These are phyloP conservation scores for Candida michaelii DNA, from an alignment of 805 yeast genomes.

Conservation along the genomic window DNA sequence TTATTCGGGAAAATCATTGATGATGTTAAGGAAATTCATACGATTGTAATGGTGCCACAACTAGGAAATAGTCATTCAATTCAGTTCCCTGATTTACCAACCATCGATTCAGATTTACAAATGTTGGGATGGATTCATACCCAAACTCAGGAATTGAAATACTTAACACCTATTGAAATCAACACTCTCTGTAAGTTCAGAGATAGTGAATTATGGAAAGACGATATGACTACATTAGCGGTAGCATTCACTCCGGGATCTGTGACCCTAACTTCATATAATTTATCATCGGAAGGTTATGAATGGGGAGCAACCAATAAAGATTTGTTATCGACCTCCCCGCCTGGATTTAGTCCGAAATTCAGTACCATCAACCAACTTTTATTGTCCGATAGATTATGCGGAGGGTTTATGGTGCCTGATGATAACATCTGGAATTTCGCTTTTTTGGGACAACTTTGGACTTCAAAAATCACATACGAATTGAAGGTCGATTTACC, in stretches of 20 bases:
- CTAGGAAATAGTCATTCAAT: conserved; percentile 69
- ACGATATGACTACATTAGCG: conserved; percentile 53
- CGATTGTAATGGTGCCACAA: conserved; percentile 84
- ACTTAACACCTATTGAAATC: conserved; percentile 70
- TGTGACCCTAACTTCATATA: conserved; percentile 68
- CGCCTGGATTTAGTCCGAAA: conserved; percentile 63
- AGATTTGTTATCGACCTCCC: conserved; percentile 53
- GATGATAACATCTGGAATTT: conserved; percentile 86
- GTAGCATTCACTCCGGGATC: conserved; percentile 84
- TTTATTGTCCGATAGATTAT: conserved; percentile 67
- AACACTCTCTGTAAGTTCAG: conserved; percentile 52
- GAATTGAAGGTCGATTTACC: conserved; percentile 78
- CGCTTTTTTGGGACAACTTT: conserved; percentile 82
- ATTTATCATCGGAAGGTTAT: conserved; percentile 61
- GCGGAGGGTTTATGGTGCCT: conserved; percentile 87
- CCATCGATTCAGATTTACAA: conserved; percentile 52
- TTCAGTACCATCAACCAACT: conserved; percentile 68
- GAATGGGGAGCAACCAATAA: conserved; percentile 73
- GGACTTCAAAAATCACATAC: conserved; percentile 62
- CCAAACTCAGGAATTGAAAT: conserved; percentile 61
- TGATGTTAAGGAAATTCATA: conserved; percentile 73
- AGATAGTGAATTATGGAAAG: conserved; percentile 38
- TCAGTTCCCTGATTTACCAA: conserved; percentile 56
- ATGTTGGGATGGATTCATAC: conserved; percentile 96
- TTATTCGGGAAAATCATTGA: conserved; percentile 74